Conservation (phyloP, 495 filamentous ascomycete genomes). For the Aspergillus nidulans region DNA sequence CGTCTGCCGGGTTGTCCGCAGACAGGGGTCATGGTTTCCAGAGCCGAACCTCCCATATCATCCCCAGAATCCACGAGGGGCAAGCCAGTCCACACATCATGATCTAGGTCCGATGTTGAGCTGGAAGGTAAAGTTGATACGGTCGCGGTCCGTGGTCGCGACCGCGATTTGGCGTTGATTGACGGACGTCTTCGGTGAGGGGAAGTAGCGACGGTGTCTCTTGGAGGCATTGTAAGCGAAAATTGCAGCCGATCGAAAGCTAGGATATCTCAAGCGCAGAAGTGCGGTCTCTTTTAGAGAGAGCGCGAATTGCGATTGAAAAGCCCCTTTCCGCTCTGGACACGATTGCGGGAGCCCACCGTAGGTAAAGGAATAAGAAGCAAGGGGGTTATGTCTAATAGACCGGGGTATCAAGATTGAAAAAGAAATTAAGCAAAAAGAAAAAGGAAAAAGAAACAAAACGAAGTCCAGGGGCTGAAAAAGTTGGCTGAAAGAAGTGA, state of each 20-base stretch:
- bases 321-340: slow-evolving; percentile 7
- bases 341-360: slow-evolving; percentile 3
- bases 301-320: slow-evolving; percentile 5
- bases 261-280: not conserved
- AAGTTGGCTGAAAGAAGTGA: not conserved
- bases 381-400: slow-evolving; percentile 14
- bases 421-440: not conserved
- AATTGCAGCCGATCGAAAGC: slow-evolving; percentile 4
- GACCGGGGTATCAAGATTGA: slow-evolving; percentile 8
- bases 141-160: slow-evolving; percentile 33
- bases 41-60: slow-evolving; percentile 23
- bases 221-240: slow-evolving; percentile 32
- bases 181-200: slow-evolving; percentile 34
- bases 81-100: slow-evolving; percentile 29
- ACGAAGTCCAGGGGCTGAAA: not conserved
- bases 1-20: slow-evolving; percentile 33
- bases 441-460: not conserved
- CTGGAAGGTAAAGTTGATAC: slow-evolving; percentile 21
- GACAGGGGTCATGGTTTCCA: slow-evolving; percentile 38
- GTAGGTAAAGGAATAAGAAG: slow-evolving; percentile 5
- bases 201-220: slow-evolving; percentile 25
- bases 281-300: not conserved
- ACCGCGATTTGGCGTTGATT: slow-evolving; percentile 31
- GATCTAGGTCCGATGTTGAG: slow-evolving; percentile 5
- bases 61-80: slow-evolving; percentile 25